Evolutionary conservation across 2,329 filamentous ascomycete genomes (phyloP).

Genomic region (Microdochium paspali): DNA sequence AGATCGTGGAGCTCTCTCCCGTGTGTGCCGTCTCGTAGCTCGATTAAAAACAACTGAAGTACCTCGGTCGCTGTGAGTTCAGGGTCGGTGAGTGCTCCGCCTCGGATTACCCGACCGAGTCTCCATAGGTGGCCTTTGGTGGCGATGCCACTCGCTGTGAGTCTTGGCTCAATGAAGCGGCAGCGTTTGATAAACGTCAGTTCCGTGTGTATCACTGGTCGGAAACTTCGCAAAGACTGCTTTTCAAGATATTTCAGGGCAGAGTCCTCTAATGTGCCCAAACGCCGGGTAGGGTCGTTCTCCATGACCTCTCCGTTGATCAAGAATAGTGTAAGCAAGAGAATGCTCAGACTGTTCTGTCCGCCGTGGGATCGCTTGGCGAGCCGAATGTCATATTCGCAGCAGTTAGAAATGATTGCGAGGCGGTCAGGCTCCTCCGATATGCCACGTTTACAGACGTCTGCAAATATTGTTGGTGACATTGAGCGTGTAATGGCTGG

Average conservation of each 20-base stretch:
- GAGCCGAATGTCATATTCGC: constrained; percentile 14
- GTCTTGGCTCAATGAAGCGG: constrained; percentile 13
- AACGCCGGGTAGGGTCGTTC: constrained; percentile 9
- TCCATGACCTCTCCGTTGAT: constrained; percentile 19
- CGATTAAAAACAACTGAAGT: constrained; percentile 12
- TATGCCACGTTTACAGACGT: constrained; percentile 14
- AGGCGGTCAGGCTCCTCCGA: constrained; percentile 15
- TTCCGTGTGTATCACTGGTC: constrained; percentile 12
- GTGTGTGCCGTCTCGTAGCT: constrained; percentile 11
- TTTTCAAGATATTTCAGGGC: constrained; percentile 13
- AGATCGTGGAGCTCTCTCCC: constrained; percentile 11
- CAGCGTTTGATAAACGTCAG: constrained; percentile 19
- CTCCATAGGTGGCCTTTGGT: constrained; percentile 16
- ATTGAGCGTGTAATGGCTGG: constrained; percentile 14
- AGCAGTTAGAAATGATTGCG: constrained; percentile 18
- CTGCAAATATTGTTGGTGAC: constrained; percentile 16
- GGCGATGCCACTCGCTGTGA: constrained; percentile 10
- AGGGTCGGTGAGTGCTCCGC: constrained; percentile 9
- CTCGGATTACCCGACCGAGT: constrained; percentile 14
- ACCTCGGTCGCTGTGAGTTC: constrained; percentile 11
- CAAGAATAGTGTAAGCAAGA: constrained; percentile 15
- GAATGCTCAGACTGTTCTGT: constrained; percentile 14
- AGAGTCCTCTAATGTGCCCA: constrained; percentile 11
- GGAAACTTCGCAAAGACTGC: constrained; percentile 15
- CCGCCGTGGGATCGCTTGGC: constrained; percentile 11